These are phyloP conservation scores for Daldinia caldariorum DNA, from an alignment of 495 filamentous ascomycete genomes.

Conservation along the genomic window DNA sequence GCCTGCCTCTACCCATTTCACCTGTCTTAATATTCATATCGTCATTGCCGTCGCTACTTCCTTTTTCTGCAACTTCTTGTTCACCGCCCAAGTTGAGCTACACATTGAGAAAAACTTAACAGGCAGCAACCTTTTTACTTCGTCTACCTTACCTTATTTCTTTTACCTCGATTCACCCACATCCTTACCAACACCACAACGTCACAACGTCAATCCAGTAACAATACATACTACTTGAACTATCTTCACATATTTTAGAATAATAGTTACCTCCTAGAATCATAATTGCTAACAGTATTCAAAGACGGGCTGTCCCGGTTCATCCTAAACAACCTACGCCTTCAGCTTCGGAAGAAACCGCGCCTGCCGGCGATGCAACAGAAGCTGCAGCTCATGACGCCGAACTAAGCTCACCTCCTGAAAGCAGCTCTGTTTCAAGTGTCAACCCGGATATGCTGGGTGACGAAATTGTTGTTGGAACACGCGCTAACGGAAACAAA, in stretches of 20 bases:
- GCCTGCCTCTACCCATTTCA: neutral
- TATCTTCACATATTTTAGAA: neutral
- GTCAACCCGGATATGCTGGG: conserved; percentile 49
- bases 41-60: neutral
- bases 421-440: conserved; percentile 51
- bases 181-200: neutral
- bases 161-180: neutral
- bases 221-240: neutral
- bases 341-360: conserved; percentile 24
- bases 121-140: neutral
- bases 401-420: conserved; percentile 49
- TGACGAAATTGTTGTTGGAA: conserved; percentile 61
- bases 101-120: neutral
- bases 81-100: neutral
- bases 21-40: neutral
- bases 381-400: conserved; percentile 45
- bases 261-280: conserved; percentile 3
- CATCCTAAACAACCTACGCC: conserved; percentile 18
- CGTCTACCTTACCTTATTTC: too few relatives aligned
- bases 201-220: neutral
- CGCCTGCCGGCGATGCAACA: conserved; percentile 2
- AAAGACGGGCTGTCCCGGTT: conserved; percentile 4
- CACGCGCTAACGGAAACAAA: conserved; percentile 48
- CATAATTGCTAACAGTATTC: conserved; percentile 17
- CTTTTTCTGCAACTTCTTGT: neutral